A percentile compares a stretch with the other conserved stretches of the same genome.
phyloP scores from a whole-genome alignment of 1,284 basidiomycete species.

The Melampsora abietis-canadensis region DNA sequence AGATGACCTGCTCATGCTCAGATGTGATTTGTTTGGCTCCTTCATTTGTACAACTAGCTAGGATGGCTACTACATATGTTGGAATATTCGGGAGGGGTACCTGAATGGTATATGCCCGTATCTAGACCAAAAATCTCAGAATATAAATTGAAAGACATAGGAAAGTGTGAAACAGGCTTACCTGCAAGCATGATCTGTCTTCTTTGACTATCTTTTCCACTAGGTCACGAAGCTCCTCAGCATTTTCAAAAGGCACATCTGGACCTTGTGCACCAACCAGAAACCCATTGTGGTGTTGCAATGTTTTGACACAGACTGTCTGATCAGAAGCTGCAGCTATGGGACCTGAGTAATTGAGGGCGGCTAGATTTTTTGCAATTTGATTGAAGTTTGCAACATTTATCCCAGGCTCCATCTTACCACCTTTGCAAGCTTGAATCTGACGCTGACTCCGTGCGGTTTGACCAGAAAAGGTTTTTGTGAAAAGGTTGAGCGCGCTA shows the following conservation, averaged over 20 bases:
- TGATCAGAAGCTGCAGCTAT: constrained; percentile 11
- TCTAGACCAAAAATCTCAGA: not conserved
- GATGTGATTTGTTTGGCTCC: not conserved
- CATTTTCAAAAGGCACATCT: constrained; percentile 3
- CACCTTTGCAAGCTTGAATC: not conserved
- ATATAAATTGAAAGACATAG: not conserved
- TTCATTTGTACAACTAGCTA: constrained; percentile 2
- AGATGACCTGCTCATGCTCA: no score
- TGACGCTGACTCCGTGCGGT: not conserved
- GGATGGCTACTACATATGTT: constrained; percentile 1
- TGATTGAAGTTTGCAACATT: constrained; percentile 4
- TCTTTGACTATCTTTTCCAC: not conserved
- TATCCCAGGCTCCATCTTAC: constrained; percentile 15
- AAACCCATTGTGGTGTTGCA: not conserved
- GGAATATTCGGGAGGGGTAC: not conserved
- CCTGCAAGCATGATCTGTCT: constrained; percentile 14
- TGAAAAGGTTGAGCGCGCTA: not conserved
- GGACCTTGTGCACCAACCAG: constrained; percentile 28
- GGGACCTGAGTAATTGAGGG: constrained; percentile 7
- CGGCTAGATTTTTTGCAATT: not conserved
- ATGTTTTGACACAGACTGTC: constrained; percentile 11
- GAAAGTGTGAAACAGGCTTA: not conserved
- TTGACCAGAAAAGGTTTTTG: not conserved
- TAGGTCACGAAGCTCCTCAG: not conserved
- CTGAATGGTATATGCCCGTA: not conserved